phyloP scores from a whole-genome alignment of 148 eudicot genomes.

The Drosera capensis region DNA sequence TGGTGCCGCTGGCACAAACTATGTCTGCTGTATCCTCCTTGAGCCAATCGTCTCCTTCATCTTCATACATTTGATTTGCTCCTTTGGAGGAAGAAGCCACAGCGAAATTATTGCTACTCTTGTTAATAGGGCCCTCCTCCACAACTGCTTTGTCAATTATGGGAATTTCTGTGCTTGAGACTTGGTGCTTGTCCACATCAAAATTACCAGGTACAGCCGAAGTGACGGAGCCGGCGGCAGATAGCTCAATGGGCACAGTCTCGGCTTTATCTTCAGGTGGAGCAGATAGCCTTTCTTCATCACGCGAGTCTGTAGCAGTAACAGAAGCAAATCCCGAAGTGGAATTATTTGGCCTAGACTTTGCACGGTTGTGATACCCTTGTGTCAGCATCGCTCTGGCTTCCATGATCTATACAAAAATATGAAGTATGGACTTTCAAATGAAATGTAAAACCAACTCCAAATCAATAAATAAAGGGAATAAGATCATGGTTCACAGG shows the following conservation, averaged over 20 bases:
- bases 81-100: slow-evolving; percentile 18
- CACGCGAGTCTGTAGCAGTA: slow-evolving; percentile 14
- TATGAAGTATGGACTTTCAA: too few relatives aligned
- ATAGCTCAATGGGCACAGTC: slow-evolving; percentile 22
- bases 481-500: too few relatives aligned
- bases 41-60: slow-evolving; percentile 85
- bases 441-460: too few relatives aligned
- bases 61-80: slow-evolving; percentile 34
- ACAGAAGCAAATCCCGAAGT: slow-evolving; percentile 10
- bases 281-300: slow-evolving; percentile 27
- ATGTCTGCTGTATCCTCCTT: slow-evolving; percentile 57
- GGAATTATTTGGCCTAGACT: slow-evolving; percentile 19
- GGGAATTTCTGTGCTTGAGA: slow-evolving; percentile 27
- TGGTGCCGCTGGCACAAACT: slow-evolving; percentile 19
- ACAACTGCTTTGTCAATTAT: slow-evolving; percentile 49
- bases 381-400: slow-evolving; percentile 61
- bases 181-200: slow-evolving; percentile 42
- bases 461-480: too few relatives aligned
- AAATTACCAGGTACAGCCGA: slow-evolving; percentile 13
- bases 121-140: slow-evolving; percentile 23
- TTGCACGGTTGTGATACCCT: slow-evolving; percentile 32
- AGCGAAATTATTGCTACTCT: slow-evolving; percentile 11
- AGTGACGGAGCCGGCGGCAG: slow-evolving; percentile 16
- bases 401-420: slow-evolving; percentile 63
- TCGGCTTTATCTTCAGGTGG: slow-evolving; percentile 25